A percentile compares a stretch with the other conserved stretches of the same genome.
These are phyloP conservation scores for Suillus ampliporus DNA, from an alignment of 768 basidiomycete species.

Conservation along the genomic window DNA sequence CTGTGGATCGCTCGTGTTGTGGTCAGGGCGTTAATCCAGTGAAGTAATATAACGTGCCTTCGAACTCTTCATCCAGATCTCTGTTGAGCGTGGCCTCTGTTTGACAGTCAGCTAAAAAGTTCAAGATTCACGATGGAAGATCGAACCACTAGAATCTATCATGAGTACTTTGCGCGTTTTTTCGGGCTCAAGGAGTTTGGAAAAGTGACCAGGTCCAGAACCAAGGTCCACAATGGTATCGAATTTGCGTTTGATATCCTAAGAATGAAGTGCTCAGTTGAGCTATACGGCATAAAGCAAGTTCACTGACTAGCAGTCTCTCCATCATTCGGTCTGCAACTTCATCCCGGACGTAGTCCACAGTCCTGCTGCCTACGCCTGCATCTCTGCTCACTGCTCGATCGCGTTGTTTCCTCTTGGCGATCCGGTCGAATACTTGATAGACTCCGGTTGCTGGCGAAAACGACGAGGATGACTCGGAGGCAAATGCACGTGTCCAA, in stretches of 20 bases:
- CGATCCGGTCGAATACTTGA: constrained; percentile 84
- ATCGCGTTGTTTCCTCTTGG: constrained; percentile 81
- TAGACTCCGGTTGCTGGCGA: constrained; percentile 57
- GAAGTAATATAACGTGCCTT: constrained; percentile 55
- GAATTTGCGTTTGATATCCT: constrained; percentile 94
- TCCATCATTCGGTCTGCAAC: constrained; percentile 92
- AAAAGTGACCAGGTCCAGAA: constrained; percentile 90
- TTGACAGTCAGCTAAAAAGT: constrained; percentile 11
- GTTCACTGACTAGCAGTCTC: constrained; percentile 70
- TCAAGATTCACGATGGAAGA: neutral
- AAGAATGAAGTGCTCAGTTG: constrained; percentile 12
- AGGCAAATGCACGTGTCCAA: constrained; percentile 50
- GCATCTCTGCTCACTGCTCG: constrained; percentile 63
- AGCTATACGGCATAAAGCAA: constrained; percentile 12
- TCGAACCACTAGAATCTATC: constrained; percentile 86
- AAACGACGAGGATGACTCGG: constrained; percentile 48
- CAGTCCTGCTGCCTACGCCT: constrained; percentile 69
- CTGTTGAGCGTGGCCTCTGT: constrained; percentile 74
- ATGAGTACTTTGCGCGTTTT: constrained; percentile 77
- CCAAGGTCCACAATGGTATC: constrained; percentile 83
- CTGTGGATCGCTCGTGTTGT: constrained; percentile 45
- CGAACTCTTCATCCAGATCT: constrained; percentile 80
- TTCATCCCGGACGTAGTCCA: constrained; percentile 92
- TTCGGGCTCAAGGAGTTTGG: constrained; percentile 74
- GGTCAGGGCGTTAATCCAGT: neutral